Conservation (phyloP, 1,139 yeast genomes). For the Debaryomycetaceae sp. region DNA sequence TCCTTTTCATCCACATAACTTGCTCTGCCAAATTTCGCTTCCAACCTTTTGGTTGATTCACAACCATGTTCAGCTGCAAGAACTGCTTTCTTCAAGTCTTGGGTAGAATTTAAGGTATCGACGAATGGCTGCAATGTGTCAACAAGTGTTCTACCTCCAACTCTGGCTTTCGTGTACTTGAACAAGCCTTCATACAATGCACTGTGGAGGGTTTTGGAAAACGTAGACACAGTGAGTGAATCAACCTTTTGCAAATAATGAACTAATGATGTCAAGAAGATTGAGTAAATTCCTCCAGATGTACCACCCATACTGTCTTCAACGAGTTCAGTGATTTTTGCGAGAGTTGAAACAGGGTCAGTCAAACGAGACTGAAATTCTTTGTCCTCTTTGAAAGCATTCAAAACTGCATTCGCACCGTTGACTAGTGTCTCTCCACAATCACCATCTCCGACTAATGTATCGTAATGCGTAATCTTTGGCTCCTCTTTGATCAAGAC, state of each 20-base stretch:
- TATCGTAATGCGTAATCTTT: slow-evolving; percentile 77
- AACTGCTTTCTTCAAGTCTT: slow-evolving; percentile 57
- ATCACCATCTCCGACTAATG: slow-evolving; percentile 94
- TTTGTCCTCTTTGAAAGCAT: slow-evolving; percentile 44
- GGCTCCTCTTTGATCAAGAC: slow-evolving; percentile 61
- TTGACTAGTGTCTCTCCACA: slow-evolving; percentile 88
- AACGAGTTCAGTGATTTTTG: slow-evolving; percentile 61
- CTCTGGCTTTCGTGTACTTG: slow-evolving; percentile 82
- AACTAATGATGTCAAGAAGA: slow-evolving; percentile 53
- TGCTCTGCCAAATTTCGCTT: slow-evolving; percentile 91
- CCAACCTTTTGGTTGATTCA: slow-evolving; percentile 63
- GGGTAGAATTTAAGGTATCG: slow-evolving; percentile 48
- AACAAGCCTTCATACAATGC: slow-evolving; percentile 43
- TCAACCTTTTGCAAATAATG: slow-evolving; percentile 32
- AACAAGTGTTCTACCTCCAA: slow-evolving; percentile 85
- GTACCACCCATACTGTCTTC: slow-evolving; percentile 97
- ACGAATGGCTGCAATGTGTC: slow-evolving; percentile 89
- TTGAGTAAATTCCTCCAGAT: slow-evolving; percentile 89
- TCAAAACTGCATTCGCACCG: slow-evolving; percentile 73
- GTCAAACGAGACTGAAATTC: slow-evolving; percentile 20
- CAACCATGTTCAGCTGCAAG: slow-evolving; percentile 75
- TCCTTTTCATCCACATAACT: slow-evolving; percentile 75
- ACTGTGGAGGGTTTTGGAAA: slow-evolving; percentile 28
- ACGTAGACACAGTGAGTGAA: slow-evolving; percentile 26
- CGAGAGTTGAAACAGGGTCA: slow-evolving; percentile 49